Evolutionary conservation across 345 rosid species (phyloP), one percentile per base, ranked within the genome.

Genomic region (Salix viminalis): DNA sequence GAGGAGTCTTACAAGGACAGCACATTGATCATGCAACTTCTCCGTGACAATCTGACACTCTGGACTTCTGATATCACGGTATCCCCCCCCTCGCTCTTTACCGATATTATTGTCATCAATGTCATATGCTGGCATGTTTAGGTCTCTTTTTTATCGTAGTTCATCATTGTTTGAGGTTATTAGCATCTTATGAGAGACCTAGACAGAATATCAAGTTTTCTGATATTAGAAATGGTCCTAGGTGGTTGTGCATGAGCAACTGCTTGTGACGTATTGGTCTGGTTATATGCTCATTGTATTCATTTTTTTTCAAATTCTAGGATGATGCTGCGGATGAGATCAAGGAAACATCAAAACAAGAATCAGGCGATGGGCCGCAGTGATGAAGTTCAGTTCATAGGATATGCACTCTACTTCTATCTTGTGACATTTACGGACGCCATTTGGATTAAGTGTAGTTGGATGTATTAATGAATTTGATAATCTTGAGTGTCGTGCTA

Each of bases 1-100:
- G 99, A 96, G 88, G 99, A 96, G 81, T 93, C 98, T 44, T 96
- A 96, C 97, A 93, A 93, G 89, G 98, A 96, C 83, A 94, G 97
- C 79, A 94, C 99, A 42, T 80, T 93, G 83, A 96, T 96, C 77
- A 96, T 96, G 99, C 98, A 96, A 87, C 96, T 96, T 78, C 97
- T 92, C 77, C 96, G 97, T 24, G 98, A 96, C 81, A 96, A 96
- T 69, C 85, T 96, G 75, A 96, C 99, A 23, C 95, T 96, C 19
- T 96, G 98, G 99, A 96, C 98, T 76, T 93, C 99, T 72, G 98
- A 96, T 86, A 85, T 91, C 85, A 84, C 91, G 79, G 99, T 96
- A 48, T 61, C 52, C 67, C 37, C 18, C 77, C 67, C 64, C 65
- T 16, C 80, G 7, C 39, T 54, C 12, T 54, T 2, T 56, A n/a